Evolutionary conservation across 1,284 basidiomycete species (phyloP), one percentile per base, ranked within the genome.

Genomic region (Termitomyces sp.): DNA sequence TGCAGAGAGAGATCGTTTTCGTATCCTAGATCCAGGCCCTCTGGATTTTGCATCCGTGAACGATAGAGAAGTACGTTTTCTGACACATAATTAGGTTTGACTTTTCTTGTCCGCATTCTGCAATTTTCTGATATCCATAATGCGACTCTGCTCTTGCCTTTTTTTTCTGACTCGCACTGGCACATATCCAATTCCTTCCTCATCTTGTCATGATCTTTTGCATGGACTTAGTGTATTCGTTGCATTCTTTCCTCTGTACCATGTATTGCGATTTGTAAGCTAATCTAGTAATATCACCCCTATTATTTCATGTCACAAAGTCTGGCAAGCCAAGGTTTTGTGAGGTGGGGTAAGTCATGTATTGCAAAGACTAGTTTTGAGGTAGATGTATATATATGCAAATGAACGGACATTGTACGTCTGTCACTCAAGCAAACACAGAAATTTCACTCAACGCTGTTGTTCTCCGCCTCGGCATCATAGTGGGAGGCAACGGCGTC

Each of bases 21-120:
- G 84, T 41, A 71, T 74, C 1, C 74, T 84, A 57, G 88, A 89
- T 65, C 86, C 86, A 1, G 87, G 88, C 8, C 72, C 80, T 19
- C 73, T 87, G 26, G 86, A 87, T 57, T 86, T 87, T 61, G 67
- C 72, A 9, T 62, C 64, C 5, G 73, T 74, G 10, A 73, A 72
- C 1, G 77, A 77, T 30, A 73, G 71, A 15, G 70, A 50, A 31
- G 50, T 58, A 53, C 24, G 49, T 58, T 48, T 43, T 44, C 40
- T 58, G 43, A 50, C 39, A 30, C 44, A 50, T 60, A 54, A 58
- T 54, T 38, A 26, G 17, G 52, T 50, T 49, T 52, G 51, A 36
- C 36, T 50, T 46, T 40, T 50, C 30, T 34, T 50, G 38, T 31
- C 36, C 21, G 21, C 19, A 40, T 21, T 36, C 10, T 5, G 24